Evolutionary conservation across 2,329 filamentous ascomycete species (phyloP).

Genomic region (Diaporthe capsici): DNA sequence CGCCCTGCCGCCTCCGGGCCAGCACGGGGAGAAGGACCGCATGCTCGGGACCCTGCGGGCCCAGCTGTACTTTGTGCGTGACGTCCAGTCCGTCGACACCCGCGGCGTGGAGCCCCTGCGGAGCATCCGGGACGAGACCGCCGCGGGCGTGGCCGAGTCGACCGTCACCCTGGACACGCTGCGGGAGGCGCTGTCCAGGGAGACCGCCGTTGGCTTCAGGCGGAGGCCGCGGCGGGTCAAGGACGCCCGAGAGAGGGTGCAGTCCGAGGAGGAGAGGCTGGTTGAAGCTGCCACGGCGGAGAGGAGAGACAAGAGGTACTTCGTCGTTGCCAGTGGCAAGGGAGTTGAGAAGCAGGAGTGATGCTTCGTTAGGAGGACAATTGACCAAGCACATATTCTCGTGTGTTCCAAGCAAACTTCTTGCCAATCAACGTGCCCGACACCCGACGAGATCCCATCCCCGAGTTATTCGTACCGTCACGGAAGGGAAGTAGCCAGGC

Average conservation of each 20-base stretch:
- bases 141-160: slow-evolving; percentile 65
- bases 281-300: slow-evolving; percentile 50
- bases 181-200: slow-evolving; percentile 68
- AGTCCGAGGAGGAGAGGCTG: slow-evolving; percentile 45
- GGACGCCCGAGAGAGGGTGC: slow-evolving; percentile 35
- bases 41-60: slow-evolving; percentile 83
- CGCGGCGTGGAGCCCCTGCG: slow-evolving; percentile 79
- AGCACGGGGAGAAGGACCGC: slow-evolving; percentile 71
- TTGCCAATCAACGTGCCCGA: neutral
- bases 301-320: slow-evolving; percentile 79
- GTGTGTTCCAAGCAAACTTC: neutral
- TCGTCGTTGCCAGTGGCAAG: slow-evolving; percentile 79
- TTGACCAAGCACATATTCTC: neutral
- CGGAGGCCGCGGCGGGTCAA: slow-evolving; percentile 57
- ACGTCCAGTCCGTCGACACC: slow-evolving; percentile 86
- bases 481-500: neutral
- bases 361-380: neutral
- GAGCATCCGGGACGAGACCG: slow-evolving; percentile 86
- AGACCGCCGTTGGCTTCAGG: slow-evolving; percentile 72
- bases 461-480: neutral
- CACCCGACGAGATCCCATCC: neutral
- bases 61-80: slow-evolving; percentile 91
- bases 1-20: slow-evolving; percentile 81
- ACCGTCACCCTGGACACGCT: slow-evolving; percentile 73
- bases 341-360: slow-evolving; percentile 13